phyloP scores from a whole-genome alignment of 352 stramenopile genomes.

The Pythium volutum region DNA sequence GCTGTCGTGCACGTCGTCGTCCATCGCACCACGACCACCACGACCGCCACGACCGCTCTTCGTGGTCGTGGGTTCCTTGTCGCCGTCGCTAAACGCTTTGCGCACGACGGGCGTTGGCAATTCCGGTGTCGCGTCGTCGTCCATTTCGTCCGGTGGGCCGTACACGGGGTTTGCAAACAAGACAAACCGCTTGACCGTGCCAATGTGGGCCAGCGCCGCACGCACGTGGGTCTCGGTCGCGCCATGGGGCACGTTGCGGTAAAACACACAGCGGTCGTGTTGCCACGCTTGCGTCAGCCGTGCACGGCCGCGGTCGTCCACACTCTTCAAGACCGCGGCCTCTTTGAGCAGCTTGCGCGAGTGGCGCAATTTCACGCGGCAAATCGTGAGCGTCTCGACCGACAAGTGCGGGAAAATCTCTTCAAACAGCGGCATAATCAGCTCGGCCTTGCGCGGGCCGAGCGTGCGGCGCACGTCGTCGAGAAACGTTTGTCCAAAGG shows the following conservation, averaged over 20 bases:
- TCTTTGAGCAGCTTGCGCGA: slow-evolving; percentile 62
- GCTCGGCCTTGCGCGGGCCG: slow-evolving; percentile 43
- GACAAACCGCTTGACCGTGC: slow-evolving; percentile 62
- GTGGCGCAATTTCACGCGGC: slow-evolving; percentile 73
- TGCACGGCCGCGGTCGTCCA: slow-evolving; percentile 40
- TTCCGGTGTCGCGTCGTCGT: slow-evolving; percentile 16
- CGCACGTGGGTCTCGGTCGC: slow-evolving; percentile 67
- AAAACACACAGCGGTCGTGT: slow-evolving; percentile 64
- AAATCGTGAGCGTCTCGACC: slow-evolving; percentile 85
- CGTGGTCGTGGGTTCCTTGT: slow-evolving; percentile 14
- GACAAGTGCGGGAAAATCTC: slow-evolving; percentile 75
- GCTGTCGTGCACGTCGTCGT: no score
- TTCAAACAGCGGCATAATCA: slow-evolving; percentile 80
- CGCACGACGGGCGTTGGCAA: not conserved
- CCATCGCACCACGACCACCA: no score
- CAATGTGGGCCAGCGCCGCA: slow-evolving; percentile 61
- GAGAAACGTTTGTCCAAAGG: slow-evolving; percentile 79
- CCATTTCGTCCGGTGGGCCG: slow-evolving; percentile 45
- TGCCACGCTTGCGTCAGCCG: slow-evolving; percentile 47
- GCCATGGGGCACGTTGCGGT: slow-evolving; percentile 68
- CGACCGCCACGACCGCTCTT: no score
- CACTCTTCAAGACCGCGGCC: slow-evolving; percentile 37
- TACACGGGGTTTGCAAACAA: slow-evolving; percentile 67
- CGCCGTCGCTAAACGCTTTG: slow-evolving; percentile 27
- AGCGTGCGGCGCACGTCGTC: slow-evolving; percentile 69